Evolutionary conservation across 192 early-diverging fungal species (phyloP).

Genomic region (Glomus cerebriforme): DNA sequence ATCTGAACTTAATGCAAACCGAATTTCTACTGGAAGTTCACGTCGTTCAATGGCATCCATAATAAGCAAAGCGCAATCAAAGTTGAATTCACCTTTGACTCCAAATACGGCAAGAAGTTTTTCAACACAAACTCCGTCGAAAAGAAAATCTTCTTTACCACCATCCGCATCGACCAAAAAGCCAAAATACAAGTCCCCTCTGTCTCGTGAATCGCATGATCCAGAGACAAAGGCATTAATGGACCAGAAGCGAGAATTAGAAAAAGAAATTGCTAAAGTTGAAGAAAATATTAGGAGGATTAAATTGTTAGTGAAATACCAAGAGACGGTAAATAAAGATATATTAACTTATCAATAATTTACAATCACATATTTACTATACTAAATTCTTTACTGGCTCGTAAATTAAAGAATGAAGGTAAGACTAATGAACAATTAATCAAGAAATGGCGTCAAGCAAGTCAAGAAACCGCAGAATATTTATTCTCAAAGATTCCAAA

Average conservation of each 20-base stretch:
- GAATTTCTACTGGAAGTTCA: not conserved
- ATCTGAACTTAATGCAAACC: slow-evolving; percentile 11
- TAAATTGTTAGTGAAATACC: not conserved
- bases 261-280: slow-evolving; percentile 6
- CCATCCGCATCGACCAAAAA: not conserved
- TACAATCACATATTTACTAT: not conserved
- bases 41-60: slow-evolving; percentile 3
- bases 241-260: not conserved
- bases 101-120: not conserved
- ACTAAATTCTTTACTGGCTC: not conserved
- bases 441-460: slow-evolving; percentile 13
- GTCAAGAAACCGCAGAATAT: slow-evolving; percentile 25
- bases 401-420: not conserved
- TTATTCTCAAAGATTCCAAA: slow-evolving; percentile 4
- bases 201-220: not conserved
- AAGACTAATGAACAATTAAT: not conserved
- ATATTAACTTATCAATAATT: not conserved
- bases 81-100: not conserved
- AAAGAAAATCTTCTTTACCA: not conserved
- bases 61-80: slow-evolving; percentile 2
- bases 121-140: not conserved
- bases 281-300: slow-evolving; percentile 1
- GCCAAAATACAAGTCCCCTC: not conserved
- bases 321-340: slow-evolving; percentile 5
- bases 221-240: slow-evolving; percentile 1